These are phyloP conservation scores for Dichotomocladium elegans DNA, from an alignment of 371 early-diverging fungal genomes.

Conservation along the genomic window DNA sequence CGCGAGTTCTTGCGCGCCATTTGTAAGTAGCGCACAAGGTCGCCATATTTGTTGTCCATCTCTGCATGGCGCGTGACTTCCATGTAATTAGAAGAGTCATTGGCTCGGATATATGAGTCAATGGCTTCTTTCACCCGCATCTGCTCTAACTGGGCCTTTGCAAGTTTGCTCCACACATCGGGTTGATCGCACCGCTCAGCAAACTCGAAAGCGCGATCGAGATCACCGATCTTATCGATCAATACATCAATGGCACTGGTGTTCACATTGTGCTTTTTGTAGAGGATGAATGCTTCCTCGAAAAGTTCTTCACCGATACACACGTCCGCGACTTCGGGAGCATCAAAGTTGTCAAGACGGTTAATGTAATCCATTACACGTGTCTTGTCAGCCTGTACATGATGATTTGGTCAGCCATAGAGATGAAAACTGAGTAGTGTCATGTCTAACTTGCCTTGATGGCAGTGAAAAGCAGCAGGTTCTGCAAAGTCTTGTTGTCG, in stretches of 20 bases:
- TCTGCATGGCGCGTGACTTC: slow-evolving; percentile 85
- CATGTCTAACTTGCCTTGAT: slow-evolving; percentile 66
- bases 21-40: slow-evolving; percentile 86
- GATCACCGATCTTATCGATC: slow-evolving; percentile 83
- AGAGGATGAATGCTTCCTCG: slow-evolving; percentile 96
- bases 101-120: slow-evolving; percentile 93
- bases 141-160: slow-evolving; percentile 89
- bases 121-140: slow-evolving; percentile 92
- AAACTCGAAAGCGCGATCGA: slow-evolving; percentile 94
- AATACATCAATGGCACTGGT: slow-evolving; percentile 88
- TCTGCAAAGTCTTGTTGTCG: slow-evolving; percentile 95
- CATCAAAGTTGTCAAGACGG: slow-evolving; percentile 92
- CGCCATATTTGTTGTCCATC: slow-evolving; percentile 85
- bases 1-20: slow-evolving; percentile 93
- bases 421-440: too few relatives aligned
- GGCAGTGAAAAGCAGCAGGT: slow-evolving; percentile 94
- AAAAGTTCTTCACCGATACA: slow-evolving; percentile 83
- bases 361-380: slow-evolving; percentile 93
- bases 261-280: slow-evolving; percentile 89
- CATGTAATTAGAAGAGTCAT: slow-evolving; percentile 84
- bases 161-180: slow-evolving; percentile 93
- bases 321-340: slow-evolving; percentile 92
- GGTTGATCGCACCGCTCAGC: slow-evolving; percentile 88
- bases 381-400: slow-evolving; percentile 65
- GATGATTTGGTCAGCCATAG: background rate